Evolutionary conservation across 345 rosid genomes (phyloP).

Genomic region (Cardamine resedifolia): DNA sequence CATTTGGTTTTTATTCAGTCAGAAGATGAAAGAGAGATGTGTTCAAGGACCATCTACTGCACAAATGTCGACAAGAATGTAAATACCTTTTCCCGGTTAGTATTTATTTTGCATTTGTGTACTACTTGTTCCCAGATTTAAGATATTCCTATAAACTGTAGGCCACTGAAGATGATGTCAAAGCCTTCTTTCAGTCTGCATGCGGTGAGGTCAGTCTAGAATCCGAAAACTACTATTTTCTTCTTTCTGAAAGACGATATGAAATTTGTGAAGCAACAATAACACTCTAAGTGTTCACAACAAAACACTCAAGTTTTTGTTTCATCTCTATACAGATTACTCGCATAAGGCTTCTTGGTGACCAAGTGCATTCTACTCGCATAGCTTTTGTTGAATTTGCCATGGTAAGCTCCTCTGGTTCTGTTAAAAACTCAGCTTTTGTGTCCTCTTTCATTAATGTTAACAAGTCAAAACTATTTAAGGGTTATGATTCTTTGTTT

Average conservation of each 20-base stretch:
- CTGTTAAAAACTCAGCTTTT: not conserved
- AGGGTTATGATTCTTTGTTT: not conserved
- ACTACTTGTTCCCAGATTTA: not conserved
- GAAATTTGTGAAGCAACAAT: not conserved
- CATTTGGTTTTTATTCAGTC: conserved; percentile 51
- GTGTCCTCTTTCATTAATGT: not conserved
- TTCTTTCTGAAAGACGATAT: not conserved
- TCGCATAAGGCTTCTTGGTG: conserved; percentile 83
- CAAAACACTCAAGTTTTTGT: not conserved
- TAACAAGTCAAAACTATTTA: not conserved
- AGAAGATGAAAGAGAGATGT: conserved; percentile 93
- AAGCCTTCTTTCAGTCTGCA: conserved; percentile 60
- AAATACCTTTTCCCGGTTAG: not conserved
- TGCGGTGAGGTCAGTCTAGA: conserved; percentile 80
- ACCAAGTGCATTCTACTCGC: conserved; percentile 75
- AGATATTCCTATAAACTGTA: conserved; percentile 30
- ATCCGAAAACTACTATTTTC: not conserved
- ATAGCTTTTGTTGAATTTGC: conserved; percentile 93
- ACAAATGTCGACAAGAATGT: conserved; percentile 91
- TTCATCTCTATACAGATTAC: conserved; percentile 52
- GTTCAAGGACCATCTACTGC: conserved; percentile 83
- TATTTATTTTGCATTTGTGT: not conserved
- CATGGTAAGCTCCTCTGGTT: conserved; percentile 46
- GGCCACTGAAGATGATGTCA: conserved; percentile 74
- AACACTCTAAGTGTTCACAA: too few relatives aligned